phyloP scores from a whole-genome alignment of 202 grass and related monocot genomes.

The Bolboschoenoplectus hybrid region DNA sequence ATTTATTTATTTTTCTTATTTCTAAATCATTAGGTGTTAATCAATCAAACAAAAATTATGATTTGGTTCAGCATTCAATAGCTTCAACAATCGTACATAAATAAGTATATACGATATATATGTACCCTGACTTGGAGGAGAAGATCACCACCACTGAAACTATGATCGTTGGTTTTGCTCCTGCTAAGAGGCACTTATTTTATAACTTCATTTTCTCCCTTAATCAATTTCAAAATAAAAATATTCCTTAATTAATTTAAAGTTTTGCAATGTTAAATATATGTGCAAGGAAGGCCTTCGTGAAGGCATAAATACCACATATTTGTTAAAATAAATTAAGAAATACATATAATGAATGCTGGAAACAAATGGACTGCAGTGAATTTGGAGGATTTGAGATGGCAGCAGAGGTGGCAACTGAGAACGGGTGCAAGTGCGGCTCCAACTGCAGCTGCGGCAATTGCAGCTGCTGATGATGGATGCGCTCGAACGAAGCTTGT shows the following conservation, averaged over 20 bases:
- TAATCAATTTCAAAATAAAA: neutral
- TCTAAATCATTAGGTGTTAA: too few relatives aligned
- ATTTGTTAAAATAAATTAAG: neutral
- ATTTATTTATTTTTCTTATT: too few relatives aligned
- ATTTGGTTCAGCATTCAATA: too few relatives aligned
- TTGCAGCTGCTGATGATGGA: constrained; percentile 43
- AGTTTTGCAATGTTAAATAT: too few relatives aligned
- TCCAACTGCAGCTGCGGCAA: constrained; percentile 59
- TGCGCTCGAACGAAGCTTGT: neutral
- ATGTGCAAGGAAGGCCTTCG: too few relatives aligned
- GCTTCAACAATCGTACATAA: too few relatives aligned
- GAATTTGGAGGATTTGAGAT: constrained; percentile 42
- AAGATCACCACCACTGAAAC: constrained; percentile 44
- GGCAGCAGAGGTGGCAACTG: constrained; percentile 36
- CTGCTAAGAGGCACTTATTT: constrained; percentile 40
- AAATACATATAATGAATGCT: neutral
- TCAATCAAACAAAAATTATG: too few relatives aligned
- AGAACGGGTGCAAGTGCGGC: constrained; percentile 56
- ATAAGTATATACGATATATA: constrained; percentile 12
- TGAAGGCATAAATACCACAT: too few relatives aligned
- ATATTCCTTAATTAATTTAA: too few relatives aligned
- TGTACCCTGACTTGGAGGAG: constrained; percentile 56
- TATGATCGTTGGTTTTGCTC: constrained; percentile 43
- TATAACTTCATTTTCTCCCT: neutral
- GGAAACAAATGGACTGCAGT: neutral